Percentiles rank a stretch among this genome's conserved stretches.
These are phyloP conservation scores for Fusarium mexicanum DNA, from an alignment of 2,329 filamentous ascomycete genomes.

Conservation along the genomic window DNA sequence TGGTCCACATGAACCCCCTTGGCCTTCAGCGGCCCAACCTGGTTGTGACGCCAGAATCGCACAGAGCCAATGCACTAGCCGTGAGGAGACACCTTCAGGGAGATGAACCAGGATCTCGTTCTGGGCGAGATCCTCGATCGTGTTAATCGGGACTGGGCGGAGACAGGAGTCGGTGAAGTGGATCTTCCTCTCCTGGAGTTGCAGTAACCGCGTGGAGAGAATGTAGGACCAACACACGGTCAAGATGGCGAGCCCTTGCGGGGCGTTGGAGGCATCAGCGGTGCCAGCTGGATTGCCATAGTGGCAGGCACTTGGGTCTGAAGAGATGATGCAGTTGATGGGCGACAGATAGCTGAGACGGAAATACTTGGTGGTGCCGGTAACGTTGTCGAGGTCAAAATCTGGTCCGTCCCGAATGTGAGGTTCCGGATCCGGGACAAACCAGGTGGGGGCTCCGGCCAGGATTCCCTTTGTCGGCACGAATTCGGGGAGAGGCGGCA, in stretches of 20 bases:
- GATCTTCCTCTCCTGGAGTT: constrained; percentile 38
- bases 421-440: constrained; percentile 39
- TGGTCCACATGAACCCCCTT: constrained; percentile 30
- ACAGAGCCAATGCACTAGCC: constrained; percentile 43
- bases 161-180: constrained; percentile 40
- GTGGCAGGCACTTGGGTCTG: constrained; percentile 26
- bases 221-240: constrained; percentile 44
- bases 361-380: constrained; percentile 42
- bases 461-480: constrained; percentile 37
- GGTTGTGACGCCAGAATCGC: constrained; percentile 36
- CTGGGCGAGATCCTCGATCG: constrained; percentile 24
- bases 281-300: constrained; percentile 34
- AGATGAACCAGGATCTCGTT: constrained; percentile 36
- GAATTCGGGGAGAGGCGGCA: constrained; percentile 37
- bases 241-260: constrained; percentile 40
- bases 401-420: constrained; percentile 3
- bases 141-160: constrained; percentile 32
- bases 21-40: constrained; percentile 35
- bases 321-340: constrained; percentile 35
- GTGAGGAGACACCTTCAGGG: constrained; percentile 27
- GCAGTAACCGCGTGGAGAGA: constrained; percentile 43
- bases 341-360: constrained; percentile 38
- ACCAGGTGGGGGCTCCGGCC: constrained; percentile 40
- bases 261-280: constrained; percentile 31
- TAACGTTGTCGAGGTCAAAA: constrained; percentile 36